Percentiles rank a stretch among this genome's conserved stretches.
phyloP scores from a whole-genome alignment of 73 alveolate genomes.

The Durusdinium trenchii region DNA sequence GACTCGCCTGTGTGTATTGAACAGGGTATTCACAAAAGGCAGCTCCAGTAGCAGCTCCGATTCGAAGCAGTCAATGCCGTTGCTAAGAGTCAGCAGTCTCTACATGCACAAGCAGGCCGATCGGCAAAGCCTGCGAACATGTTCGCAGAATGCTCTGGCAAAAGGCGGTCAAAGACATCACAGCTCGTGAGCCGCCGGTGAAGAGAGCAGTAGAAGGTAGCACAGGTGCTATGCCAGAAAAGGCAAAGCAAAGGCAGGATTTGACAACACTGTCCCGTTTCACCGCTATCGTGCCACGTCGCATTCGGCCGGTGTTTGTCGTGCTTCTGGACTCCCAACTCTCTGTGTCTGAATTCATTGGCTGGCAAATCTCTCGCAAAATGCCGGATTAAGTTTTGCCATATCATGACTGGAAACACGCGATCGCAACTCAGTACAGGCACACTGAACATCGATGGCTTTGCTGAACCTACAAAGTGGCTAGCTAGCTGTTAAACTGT shows the following conservation, averaged over 20 bases:
- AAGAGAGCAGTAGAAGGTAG: not conserved
- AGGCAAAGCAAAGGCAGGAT: not conserved
- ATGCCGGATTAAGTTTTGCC: not conserved
- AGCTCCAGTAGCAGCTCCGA: too few species aligned
- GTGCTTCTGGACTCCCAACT: not conserved
- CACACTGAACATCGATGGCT: not conserved
- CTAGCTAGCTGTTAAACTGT: too few species aligned
- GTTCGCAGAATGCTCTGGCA: too few species aligned
- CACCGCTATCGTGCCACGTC: not conserved
- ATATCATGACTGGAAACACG: not conserved
- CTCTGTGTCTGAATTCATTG: too few species aligned
- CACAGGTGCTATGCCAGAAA: not conserved
- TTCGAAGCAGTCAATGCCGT: slow-evolving; percentile 10
- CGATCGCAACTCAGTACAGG: not conserved
- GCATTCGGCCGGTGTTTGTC: not conserved
- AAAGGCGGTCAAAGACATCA: too few species aligned
- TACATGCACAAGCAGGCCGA: not conserved
- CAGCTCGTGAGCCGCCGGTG: not conserved
- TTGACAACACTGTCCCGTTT: not conserved
- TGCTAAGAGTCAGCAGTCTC: not conserved
- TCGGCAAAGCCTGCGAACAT: too few species aligned
- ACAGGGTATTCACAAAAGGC: not conserved
- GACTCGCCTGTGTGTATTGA: not conserved
- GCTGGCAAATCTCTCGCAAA: not conserved
- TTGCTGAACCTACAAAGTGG: not conserved